Evolutionary conservation across 1,284 basidiomycete species (phyloP).

Genomic region (Hemileccinum hortonii): DNA sequence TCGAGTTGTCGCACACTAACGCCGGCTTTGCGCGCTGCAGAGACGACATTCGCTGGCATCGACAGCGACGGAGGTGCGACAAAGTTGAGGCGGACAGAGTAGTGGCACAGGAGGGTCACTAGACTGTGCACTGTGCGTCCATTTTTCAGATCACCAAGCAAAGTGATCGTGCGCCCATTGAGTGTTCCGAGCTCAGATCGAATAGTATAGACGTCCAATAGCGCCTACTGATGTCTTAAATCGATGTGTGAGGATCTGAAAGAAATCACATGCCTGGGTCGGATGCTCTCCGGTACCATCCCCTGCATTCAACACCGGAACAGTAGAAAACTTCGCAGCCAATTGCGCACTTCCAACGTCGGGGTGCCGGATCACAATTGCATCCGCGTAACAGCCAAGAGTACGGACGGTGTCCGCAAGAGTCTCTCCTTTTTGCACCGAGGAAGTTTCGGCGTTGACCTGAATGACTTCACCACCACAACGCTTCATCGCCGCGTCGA

Average conservation of each 20-base stretch:
- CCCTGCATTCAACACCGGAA: conserved; percentile 96
- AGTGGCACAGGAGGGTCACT: conserved; percentile 89
- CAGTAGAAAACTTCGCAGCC: conserved; percentile 92
- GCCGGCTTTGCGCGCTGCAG: conserved; percentile 82
- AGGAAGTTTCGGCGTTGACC: conserved; percentile 80
- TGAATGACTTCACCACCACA: conserved; percentile 94
- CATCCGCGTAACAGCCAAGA: conserved; percentile 94
- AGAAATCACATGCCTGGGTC: conserved; percentile 66
- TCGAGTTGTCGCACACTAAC: conserved; percentile 78
- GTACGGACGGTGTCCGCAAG: conserved; percentile 94
- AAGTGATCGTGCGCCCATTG: conserved; percentile 92
- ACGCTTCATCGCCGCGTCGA: conserved; percentile 98
- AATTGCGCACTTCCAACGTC: conserved; percentile 87
- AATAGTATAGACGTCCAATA: conserved; percentile 96
- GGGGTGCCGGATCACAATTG: conserved; percentile 93
- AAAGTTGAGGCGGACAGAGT: conserved; percentile 95
- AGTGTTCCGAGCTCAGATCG: conserved; percentile 98
- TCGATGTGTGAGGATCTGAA: not conserved
- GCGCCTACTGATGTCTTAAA: conserved; percentile 50
- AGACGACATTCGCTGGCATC: conserved; percentile 89
- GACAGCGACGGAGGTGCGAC: conserved; percentile 88
- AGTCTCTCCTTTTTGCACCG: conserved; percentile 93
- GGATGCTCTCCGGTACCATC: conserved; percentile 99
- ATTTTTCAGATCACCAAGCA: conserved; percentile 97
- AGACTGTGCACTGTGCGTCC: conserved; percentile 97